These are phyloP conservation scores for Aphanomyces astaci DNA, from an alignment of 352 stramenopile species.

Conservation along the genomic window DNA sequence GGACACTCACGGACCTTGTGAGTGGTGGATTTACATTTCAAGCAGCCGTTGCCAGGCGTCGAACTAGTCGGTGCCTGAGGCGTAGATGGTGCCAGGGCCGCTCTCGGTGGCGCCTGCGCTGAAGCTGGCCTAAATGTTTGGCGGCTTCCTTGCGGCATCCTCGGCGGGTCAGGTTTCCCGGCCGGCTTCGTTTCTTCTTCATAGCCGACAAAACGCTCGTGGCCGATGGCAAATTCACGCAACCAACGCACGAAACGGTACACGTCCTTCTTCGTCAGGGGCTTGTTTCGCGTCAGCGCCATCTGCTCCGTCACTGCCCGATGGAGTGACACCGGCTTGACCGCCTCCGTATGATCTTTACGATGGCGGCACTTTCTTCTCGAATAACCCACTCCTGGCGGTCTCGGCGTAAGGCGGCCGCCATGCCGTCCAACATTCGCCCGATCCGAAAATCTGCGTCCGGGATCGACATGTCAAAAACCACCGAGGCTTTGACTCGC, in stretches of 20 bases:
- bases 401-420: too few species aligned
- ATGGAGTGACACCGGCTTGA: neutral
- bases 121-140: too few species aligned
- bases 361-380: neutral
- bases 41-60: too few species aligned
- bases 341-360: neutral
- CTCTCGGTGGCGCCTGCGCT: too few species aligned
- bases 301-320: neutral
- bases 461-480: neutral
- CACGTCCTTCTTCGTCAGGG: too few species aligned
- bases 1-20: too few species aligned
- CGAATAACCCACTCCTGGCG: neutral
- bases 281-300: neutral
- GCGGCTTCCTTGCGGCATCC: too few species aligned
- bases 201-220: too few species aligned
- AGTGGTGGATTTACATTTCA: too few species aligned
- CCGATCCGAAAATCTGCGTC: neutral
- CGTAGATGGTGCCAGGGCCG: too few species aligned
- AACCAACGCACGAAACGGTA: neutral
- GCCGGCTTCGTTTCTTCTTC: neutral
- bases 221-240: neutral
- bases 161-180: too few species aligned
- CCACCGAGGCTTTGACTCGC: neutral
- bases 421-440: neutral
- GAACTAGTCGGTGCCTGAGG: too few species aligned